These are phyloP conservation scores for Rugonectria rugulosa DNA, from an alignment of 2,329 filamentous ascomycete genomes.

Conservation along the genomic window DNA sequence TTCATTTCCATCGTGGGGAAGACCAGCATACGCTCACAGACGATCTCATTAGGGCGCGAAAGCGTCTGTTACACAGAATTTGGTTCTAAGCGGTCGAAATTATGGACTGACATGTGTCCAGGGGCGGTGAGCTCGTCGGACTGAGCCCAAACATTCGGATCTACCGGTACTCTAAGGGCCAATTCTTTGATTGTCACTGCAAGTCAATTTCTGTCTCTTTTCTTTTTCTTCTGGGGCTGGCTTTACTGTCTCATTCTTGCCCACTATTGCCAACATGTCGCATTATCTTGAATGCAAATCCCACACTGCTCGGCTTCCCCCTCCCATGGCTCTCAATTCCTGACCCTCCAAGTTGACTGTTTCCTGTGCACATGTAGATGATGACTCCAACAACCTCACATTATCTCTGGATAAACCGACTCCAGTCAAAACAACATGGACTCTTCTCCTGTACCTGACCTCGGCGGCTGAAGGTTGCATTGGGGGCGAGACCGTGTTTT, in stretches of 20 bases:
- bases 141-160: conserved; percentile 89
- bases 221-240: neutral
- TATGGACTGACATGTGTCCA: conserved; percentile 49
- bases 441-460: conserved; percentile 85
- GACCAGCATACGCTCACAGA: too few species aligned
- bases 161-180: conserved; percentile 84
- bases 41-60: too few species aligned
- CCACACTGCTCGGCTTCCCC: neutral
- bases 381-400: conserved; percentile 80
- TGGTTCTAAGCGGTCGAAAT: conserved; percentile 6
- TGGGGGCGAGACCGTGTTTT: conserved; percentile 93
- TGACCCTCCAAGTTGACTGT: conserved; percentile 8
- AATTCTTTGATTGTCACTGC: conserved; percentile 96
- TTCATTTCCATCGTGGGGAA: too few species aligned
- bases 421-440: conserved; percentile 78
- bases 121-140: conserved; percentile 85
- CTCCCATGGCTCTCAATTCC: neutral
- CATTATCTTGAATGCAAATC: too few species aligned
- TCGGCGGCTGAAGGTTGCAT: conserved; percentile 76
- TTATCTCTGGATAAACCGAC: conserved; percentile 51
- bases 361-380: conserved; percentile 64
- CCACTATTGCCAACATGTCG: too few species aligned
- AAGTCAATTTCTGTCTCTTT: conserved; percentile 44
- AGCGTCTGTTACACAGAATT: conserved; percentile 14
- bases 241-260: neutral